phyloP scores from a whole-genome alignment of 2,329 filamentous ascomycete species.

The Paraphaeosphaeria minitans region DNA sequence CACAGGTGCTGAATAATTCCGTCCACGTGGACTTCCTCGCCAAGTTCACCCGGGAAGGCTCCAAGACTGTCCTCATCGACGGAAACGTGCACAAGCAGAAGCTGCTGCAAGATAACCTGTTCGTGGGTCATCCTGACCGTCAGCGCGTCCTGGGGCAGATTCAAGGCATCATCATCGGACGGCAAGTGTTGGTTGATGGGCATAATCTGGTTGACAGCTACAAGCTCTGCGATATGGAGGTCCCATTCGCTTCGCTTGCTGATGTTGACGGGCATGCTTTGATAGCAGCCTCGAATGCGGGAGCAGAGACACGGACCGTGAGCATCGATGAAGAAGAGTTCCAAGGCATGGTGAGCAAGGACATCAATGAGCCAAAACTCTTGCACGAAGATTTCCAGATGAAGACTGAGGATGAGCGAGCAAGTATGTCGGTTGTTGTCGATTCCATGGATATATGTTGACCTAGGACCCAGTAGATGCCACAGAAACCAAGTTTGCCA shows the following conservation, averaged over 20 bases:
- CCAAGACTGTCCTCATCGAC: not conserved
- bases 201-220: constrained; percentile 17
- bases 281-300: not conserved
- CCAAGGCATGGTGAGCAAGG: not conserved
- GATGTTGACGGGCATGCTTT: not conserved
- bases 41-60: not conserved
- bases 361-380: not conserved
- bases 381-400: not conserved
- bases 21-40: not conserved
- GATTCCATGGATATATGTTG: not conserved
- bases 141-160: constrained; percentile 15
- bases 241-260: constrained; percentile 11
- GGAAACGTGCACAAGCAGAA: not conserved
- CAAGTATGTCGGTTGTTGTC: not conserved
- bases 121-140: constrained; percentile 3
- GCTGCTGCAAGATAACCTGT: constrained; percentile 11
- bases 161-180: constrained; percentile 18
- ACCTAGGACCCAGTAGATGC: not conserved
- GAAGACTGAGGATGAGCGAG: not conserved
- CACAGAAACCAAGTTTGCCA: not conserved
- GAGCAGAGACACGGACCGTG: not conserved
- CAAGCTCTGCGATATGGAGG: constrained; percentile 7
- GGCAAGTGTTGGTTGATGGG: constrained; percentile 9
- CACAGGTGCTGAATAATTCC: not conserved
- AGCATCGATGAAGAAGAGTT: not conserved